Conservation (phyloP, 768 basidiomycete species). For the Russula vinacea region DNA sequence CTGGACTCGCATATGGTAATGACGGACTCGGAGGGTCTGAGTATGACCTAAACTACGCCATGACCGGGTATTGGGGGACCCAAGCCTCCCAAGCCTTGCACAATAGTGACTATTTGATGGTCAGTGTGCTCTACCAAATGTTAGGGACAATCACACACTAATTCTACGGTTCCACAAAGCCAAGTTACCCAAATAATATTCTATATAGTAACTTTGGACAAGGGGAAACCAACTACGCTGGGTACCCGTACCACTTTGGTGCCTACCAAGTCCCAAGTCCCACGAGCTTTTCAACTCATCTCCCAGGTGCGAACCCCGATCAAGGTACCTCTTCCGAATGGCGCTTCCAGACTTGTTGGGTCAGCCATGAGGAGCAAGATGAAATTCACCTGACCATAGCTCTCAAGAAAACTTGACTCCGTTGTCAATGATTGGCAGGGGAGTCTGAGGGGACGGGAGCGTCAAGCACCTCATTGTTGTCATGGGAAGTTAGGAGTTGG, state of each 20-base stretch:
- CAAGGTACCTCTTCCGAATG: not conserved
- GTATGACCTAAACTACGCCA: not conserved
- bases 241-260: not conserved
- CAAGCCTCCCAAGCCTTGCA: not conserved
- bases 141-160: not conserved
- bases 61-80: not conserved
- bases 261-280: not conserved
- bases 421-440: too few relatives aligned
- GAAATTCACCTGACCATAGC: conserved; percentile 10
- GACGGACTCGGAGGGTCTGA: not conserved
- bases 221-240: not conserved
- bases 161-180: not conserved
- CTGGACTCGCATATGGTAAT: too few relatives aligned
- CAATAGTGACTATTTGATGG: not conserved
- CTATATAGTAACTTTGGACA: not conserved
- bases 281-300: not conserved
- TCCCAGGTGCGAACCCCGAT: not conserved
- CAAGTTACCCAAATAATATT: not conserved
- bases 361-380: not conserved
- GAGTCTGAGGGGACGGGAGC: too few relatives aligned
- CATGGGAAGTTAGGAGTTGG: too few relatives aligned
- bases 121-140: not conserved
- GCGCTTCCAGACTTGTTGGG: not conserved
- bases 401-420: conserved; percentile 5
- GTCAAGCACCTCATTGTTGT: too few relatives aligned